Percentiles rank a stretch among this genome's conserved stretches.
Conservation (phyloP, 768 basidiomycete species). For the Mrakia frigida region DNA sequence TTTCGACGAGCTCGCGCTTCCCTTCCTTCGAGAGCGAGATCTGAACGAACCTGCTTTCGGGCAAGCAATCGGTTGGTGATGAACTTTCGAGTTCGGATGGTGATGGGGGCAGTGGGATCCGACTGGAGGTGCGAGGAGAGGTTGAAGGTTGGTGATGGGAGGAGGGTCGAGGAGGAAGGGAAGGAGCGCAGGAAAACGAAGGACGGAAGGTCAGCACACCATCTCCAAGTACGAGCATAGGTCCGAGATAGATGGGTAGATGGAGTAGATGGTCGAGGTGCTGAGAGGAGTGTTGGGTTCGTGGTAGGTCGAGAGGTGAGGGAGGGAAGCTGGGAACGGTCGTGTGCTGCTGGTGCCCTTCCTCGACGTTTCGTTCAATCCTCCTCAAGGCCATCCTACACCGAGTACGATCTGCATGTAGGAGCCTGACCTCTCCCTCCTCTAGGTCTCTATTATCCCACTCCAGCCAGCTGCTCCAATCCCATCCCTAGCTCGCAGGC, state of each 20-base stretch:
- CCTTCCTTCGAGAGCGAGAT: not conserved
- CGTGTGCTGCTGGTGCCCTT: not conserved
- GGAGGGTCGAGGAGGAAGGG: not conserved
- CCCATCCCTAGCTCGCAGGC: not conserved
- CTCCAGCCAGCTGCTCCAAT: not conserved
- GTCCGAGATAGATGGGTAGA: too few species aligned
- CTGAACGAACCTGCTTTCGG: slow-evolving; percentile 72
- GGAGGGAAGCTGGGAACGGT: not conserved
- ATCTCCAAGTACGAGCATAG: not conserved
- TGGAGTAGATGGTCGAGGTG: not conserved
- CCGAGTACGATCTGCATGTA: not conserved
- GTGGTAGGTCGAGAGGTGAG: not conserved
- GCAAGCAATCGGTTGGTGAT: slow-evolving; percentile 96
- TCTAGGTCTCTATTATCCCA: not conserved
- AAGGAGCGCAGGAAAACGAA: not conserved
- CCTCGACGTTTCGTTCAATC: too few species aligned
- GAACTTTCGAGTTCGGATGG: slow-evolving; percentile 97
- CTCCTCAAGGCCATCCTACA: not conserved
- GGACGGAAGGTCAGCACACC: not conserved
- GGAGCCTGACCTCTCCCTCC: slow-evolving; percentile 7
- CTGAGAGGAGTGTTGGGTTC: not conserved
- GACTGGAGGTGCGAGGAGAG: slow-evolving; percentile 13
- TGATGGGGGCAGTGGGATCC: slow-evolving; percentile 61
- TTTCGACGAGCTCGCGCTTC: slow-evolving; percentile 34
- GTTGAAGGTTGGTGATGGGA: not conserved